Conservation (phyloP, 116 monocot species). For the Zostera marina region DNA sequence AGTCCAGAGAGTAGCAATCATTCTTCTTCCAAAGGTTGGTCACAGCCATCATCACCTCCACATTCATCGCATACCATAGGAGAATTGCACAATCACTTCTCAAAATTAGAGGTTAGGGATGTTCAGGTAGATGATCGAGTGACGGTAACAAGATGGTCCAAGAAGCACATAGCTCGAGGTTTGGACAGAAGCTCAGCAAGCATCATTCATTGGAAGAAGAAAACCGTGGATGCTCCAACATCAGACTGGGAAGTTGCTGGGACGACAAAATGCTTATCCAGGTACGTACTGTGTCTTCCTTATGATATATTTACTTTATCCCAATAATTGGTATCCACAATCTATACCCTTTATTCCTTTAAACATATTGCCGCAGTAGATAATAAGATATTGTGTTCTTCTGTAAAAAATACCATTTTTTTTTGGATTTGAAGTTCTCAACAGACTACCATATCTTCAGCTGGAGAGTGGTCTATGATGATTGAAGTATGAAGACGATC, state of each 20-base stretch:
- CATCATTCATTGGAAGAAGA: constrained; percentile 62
- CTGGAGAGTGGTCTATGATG: no score
- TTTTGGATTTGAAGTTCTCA: no score
- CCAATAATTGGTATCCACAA: not conserved
- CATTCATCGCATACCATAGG: constrained; percentile 21
- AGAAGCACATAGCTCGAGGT: constrained; percentile 62
- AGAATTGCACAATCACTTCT: constrained; percentile 42
- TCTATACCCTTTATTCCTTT: no score
- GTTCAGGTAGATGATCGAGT: constrained; percentile 80
- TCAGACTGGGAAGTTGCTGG: constrained; percentile 38
- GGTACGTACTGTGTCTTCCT: constrained; percentile 19
- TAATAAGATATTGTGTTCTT: no score
- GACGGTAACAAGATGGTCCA: constrained; percentile 90
- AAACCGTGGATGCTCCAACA: constrained; percentile 20
- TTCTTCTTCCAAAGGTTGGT: constrained; percentile 37
- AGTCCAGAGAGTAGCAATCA: constrained; percentile 43
- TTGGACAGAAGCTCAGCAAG: constrained; percentile 44
- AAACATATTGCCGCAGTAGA: no score
- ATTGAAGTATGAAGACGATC: no score
- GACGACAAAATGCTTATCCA: constrained; percentile 47
- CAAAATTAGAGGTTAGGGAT: constrained; percentile 64
- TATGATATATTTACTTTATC: not conserved
- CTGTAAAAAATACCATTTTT: no score
- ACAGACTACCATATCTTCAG: no score
- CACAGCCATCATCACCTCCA: constrained; percentile 24